Evolutionary conservation across 2,329 filamentous ascomycete species (phyloP), one percentile per base, ranked within the genome.

Genomic region (Neonectria neomacrospora): DNA sequence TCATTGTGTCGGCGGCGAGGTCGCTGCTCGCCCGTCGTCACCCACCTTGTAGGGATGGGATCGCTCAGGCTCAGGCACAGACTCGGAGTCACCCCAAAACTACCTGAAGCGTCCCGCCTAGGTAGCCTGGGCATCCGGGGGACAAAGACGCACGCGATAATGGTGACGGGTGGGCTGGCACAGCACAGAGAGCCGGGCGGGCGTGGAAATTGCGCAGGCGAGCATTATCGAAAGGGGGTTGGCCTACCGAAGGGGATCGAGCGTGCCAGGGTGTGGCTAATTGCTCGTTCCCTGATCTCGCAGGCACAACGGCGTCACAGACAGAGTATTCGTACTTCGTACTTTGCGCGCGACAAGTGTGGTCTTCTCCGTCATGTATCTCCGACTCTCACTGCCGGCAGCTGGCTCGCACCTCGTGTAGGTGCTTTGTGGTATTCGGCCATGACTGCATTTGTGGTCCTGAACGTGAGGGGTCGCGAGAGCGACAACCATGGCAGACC

Each of bases 231-330:
- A 64, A 68, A 60, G 68, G 68, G 61, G 50, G 58, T 55, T 57
- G 60, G 44, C 44, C 37, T 42, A 30, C 48, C 22, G 26, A 39
- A 53, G 45, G 48, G 47, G 28, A 23, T 34, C n/a, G 57, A 52
- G 47, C 56, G 58, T 65, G 59, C 67, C 69, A 68, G 69, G 69
- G 67, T 72, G 62, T 71, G 67, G 68, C 67, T 67, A 63, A 67
- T 68, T 61, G 65, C 64, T 65, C 66, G 62, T 67, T 62, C 44
- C 61, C 50, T 41, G 37, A 34, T 60, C 32, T 50, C 34, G 45
- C 54, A 53, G 42, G 47, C 47, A 54, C 37, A 23, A 44, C 37
- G 26, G 61, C 63, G 63, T 67, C 65, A 50, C 51, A 69, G 66
- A 65, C 23, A 66, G 18, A 48, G 51, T 20, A 61, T n/a, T 32